Evolutionary conservation across 495 filamentous ascomycete genomes (phyloP).

Genomic region (Hyaloscypha variabilis): DNA sequence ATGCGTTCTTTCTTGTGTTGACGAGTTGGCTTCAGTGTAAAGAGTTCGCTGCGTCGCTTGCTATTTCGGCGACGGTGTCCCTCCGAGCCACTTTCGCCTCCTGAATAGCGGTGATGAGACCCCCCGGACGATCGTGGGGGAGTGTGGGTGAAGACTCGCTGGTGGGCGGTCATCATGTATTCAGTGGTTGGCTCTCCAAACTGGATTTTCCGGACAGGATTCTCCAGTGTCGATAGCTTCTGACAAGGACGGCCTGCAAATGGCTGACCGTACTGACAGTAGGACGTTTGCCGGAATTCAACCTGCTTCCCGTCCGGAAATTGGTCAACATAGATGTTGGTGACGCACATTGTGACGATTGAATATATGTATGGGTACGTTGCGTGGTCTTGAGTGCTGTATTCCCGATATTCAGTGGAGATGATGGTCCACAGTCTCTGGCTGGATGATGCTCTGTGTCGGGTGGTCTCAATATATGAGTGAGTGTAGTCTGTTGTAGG

Average conservation of each 20-base stretch:
- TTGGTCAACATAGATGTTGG: conserved; percentile 30
- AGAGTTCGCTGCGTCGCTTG: conserved; percentile 5
- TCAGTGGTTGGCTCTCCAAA: conserved; percentile 29
- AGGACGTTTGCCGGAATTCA: conserved; percentile 22
- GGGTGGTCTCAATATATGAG: neutral
- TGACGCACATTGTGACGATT: conserved; percentile 32
- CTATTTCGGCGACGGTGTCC: conserved; percentile 4
- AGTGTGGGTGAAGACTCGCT: conserved; percentile 17
- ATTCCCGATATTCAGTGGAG: neutral
- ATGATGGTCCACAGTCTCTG: neutral
- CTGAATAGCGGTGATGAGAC: conserved; percentile 19
- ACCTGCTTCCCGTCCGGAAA: conserved; percentile 28
- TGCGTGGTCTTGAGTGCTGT: neutral
- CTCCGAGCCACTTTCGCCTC: conserved; percentile 1
- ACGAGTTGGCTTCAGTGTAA: conserved; percentile 14
- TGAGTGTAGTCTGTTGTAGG: neutral
- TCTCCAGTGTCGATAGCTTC: conserved; percentile 24
- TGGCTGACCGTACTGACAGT: conserved; percentile 27
- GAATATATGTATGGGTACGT: conserved; percentile 9
- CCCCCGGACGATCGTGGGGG: conserved; percentile 26
- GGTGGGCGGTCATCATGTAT: conserved; percentile 23
- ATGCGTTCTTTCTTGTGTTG: conserved; percentile 30
- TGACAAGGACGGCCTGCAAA: conserved; percentile 24
- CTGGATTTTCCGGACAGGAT: conserved; percentile 29
- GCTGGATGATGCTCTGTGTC: conserved; percentile 12